A percentile compares a stretch with the other conserved stretches of the same genome.
These are phyloP conservation scores for Zasmidium angulare DNA, from an alignment of 2,329 filamentous ascomycete genomes.

Conservation along the genomic window DNA sequence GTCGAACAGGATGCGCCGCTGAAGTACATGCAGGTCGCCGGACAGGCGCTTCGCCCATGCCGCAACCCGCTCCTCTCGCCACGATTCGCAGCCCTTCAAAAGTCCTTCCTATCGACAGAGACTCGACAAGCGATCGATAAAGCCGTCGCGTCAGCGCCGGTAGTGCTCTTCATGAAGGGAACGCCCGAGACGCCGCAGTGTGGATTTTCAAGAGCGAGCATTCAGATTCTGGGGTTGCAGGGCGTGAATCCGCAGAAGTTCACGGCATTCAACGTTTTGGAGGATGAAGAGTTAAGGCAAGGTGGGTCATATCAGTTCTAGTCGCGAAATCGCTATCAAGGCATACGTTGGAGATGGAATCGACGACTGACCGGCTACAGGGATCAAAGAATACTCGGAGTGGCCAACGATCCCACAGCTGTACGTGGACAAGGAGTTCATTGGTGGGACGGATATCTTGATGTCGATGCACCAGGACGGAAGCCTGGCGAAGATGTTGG, in stretches of 20 bases:
- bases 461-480: constrained; percentile 97
- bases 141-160: constrained; percentile 80
- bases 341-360: not conserved
- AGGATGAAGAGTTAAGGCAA: constrained; percentile 81
- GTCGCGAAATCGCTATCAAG: not conserved
- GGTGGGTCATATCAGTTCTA: constrained; percentile 52
- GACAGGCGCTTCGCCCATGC: constrained; percentile 46
- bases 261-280: constrained; percentile 95
- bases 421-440: constrained; percentile 92
- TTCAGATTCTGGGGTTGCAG: constrained; percentile 92
- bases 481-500: constrained; percentile 84
- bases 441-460: constrained; percentile 96
- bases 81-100: constrained; percentile 48
- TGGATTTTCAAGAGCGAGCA: constrained; percentile 90
- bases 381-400: constrained; percentile 98
- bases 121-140: constrained; percentile 84
- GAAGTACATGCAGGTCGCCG: constrained; percentile 42
- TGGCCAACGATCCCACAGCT: constrained; percentile 99
- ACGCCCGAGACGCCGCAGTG: constrained; percentile 95
- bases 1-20: not conserved
- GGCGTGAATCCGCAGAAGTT: constrained; percentile 95
- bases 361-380: constrained; percentile 44
- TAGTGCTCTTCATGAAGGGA: constrained; percentile 99
- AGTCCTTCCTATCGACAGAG: constrained; percentile 75
- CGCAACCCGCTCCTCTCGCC: constrained; percentile 40